Conservation (phyloP, 768 basidiomycete genomes). For the Mycena rosella region DNA sequence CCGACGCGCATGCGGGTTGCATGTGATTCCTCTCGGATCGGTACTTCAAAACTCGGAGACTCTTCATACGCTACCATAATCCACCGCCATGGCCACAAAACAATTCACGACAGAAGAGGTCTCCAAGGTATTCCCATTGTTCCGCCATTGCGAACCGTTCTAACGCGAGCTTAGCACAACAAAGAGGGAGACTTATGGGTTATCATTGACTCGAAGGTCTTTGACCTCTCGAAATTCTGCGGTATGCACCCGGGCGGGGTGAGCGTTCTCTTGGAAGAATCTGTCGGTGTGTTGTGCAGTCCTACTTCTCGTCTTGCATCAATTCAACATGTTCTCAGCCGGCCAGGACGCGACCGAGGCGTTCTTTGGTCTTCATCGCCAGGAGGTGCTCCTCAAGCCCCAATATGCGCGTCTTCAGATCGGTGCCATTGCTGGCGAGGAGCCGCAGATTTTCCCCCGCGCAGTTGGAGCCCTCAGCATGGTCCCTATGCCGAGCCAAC, state of each 20-base stretch:
- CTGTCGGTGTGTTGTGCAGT: constrained; percentile 67
- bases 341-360: constrained; percentile 90
- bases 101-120: constrained; percentile 54
- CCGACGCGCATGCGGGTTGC: background rate
- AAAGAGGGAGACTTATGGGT: constrained; percentile 87
- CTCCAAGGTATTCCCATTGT: constrained; percentile 42
- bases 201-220: constrained; percentile 81
- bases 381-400: constrained; percentile 83
- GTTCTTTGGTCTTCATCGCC: constrained; percentile 91
- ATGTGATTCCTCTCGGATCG: background rate
- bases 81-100: constrained; percentile 45
- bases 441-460: constrained; percentile 63
- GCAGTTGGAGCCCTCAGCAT: constrained; percentile 71
- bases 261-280: constrained; percentile 72
- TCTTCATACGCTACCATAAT: background rate
- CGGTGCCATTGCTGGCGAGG: constrained; percentile 77
- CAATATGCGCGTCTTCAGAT: constrained; percentile 82
- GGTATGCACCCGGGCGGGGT: constrained; percentile 81
- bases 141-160: background rate
- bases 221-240: constrained; percentile 78
- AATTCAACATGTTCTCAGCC: constrained; percentile 65
- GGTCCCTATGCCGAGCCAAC: constrained; percentile 93
- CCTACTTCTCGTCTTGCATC: constrained; percentile 78
- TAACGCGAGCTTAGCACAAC: constrained; percentile 63
- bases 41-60: background rate